Base-by-base conservation (phyloP, 108 stramenopile genomes). In the Stephanodiscus minutulus region DNA sequence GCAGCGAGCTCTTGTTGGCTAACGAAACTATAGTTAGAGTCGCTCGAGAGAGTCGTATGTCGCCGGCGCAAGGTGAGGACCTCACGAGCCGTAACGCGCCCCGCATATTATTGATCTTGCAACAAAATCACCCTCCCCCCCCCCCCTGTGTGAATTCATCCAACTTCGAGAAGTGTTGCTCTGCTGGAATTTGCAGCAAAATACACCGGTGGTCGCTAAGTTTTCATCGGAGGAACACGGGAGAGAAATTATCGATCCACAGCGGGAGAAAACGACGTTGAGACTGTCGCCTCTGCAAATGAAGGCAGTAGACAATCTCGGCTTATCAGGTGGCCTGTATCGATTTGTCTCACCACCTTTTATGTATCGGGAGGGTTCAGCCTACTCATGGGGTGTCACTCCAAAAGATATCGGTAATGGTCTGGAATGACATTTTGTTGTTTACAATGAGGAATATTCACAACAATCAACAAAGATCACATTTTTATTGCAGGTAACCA, bases 291-390 rank as follows among this genome's bases (percentile, higher is more conserved):
- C 84, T 22, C 28, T 44, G 2, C 82, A 90, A 12, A 87, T 93
- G 89, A 74, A 83, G 49, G 56, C 46, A 28, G 52, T 93, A 61
- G 82, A 91, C 79, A 44, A 53, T 41, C 61, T 89, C 3, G 24
- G 46, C 17, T 22, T 61, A 20, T 67, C 53, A 22, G 65, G 41
- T 21, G n/a, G 17, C 0, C 46, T 35, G 0, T 76, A 72, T 31
- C 85, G 92, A 33, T 89, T 93, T 72, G 82, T 93, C 9, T 82
- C 86, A 8, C 89, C 92, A 13, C 87, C 87, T 15, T 93, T 91
- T 68, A 93, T 93, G 92, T 86, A 43, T 50, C 83, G 76, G 55
- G 82, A 68, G 21, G 77, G 70, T 5, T 70, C 82, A 31, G 39
- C 48, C 7, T 89, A 85, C 55, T 84, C 86, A 12, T 89, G 88